A percentile compares a stretch with the other conserved stretches of the same genome.
Conservation (phyloP, 148 eudicot species). For the Oxyria digyna region DNA sequence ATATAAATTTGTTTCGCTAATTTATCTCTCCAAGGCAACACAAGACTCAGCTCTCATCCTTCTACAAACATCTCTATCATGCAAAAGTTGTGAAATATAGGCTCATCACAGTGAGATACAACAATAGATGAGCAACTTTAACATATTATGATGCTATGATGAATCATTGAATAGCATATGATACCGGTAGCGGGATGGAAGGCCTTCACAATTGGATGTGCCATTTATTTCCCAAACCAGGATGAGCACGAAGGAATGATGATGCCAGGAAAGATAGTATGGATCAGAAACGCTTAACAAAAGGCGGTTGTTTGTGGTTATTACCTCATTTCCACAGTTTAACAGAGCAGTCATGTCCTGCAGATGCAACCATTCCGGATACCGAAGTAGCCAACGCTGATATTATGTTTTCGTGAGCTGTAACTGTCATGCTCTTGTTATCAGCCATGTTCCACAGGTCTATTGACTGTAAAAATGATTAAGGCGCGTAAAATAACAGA, state of each 20-base stretch:
- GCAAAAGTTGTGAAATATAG: neutral
- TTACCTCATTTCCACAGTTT: constrained; percentile 78
- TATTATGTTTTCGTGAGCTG: constrained; percentile 77
- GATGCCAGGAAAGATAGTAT: neutral
- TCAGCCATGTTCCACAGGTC: constrained; percentile 98
- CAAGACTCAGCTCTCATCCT: constrained; percentile 1
- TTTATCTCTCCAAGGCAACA: constrained; percentile 5
- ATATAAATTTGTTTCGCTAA: neutral
- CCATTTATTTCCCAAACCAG: constrained; percentile 5
- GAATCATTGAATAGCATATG: constrained; percentile 1
- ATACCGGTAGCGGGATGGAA: neutral
- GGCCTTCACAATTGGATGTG: neutral
- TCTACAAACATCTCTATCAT: neutral
- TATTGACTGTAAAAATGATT: constrained; percentile 46
- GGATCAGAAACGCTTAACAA: neutral
- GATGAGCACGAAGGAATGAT: neutral
- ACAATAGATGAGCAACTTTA: neutral
- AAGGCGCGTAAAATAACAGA: neutral
- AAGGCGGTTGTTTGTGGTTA: neutral
- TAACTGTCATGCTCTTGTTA: constrained; percentile 86
- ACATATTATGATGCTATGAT: neutral
- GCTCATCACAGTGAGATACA: neutral
- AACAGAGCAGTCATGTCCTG: constrained; percentile 80
- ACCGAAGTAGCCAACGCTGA: constrained; percentile 74
- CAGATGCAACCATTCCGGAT: constrained; percentile 91